These are phyloP conservation scores for Pulveroboletus sp. DNA, from an alignment of 768 basidiomycete species.

Conservation along the genomic window DNA sequence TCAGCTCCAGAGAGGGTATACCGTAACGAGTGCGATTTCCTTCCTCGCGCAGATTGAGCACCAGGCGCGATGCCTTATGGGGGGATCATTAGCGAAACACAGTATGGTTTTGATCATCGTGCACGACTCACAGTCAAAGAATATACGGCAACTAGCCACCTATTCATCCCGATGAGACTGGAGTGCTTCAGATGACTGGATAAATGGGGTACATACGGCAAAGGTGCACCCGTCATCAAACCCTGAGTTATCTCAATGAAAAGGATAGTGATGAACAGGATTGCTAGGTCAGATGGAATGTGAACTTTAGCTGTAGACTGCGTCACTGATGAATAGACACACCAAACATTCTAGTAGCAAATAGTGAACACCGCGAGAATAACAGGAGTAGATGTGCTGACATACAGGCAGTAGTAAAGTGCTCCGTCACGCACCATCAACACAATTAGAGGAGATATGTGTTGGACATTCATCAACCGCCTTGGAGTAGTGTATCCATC, in stretches of 20 bases:
- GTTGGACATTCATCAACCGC: background rate
- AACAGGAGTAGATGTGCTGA: background rate
- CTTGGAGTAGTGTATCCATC: background rate
- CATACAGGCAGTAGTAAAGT: slow-evolving; percentile 2
- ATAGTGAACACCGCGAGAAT: background rate
- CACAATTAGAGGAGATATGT: slow-evolving; percentile 1
- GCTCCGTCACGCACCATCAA: slow-evolving; percentile 6
- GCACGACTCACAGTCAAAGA: background rate
- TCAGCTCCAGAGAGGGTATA: too few species aligned
- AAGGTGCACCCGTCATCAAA: background rate
- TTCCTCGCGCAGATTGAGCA: background rate
- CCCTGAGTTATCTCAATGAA: background rate
- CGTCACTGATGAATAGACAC: background rate
- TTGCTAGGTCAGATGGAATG: background rate
- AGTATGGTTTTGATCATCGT: background rate
- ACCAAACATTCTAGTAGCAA: background rate
- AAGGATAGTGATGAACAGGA: background rate
- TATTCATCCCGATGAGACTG: background rate
- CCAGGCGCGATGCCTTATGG: background rate
- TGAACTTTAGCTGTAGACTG: background rate
- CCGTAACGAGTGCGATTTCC: background rate
- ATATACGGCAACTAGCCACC: background rate
- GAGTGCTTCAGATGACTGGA: background rate
- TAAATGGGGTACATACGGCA: background rate
- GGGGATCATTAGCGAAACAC: background rate